Evolutionary conservation across 495 filamentous ascomycete genomes (phyloP).

Genomic region (Penicillium diatomitis): DNA sequence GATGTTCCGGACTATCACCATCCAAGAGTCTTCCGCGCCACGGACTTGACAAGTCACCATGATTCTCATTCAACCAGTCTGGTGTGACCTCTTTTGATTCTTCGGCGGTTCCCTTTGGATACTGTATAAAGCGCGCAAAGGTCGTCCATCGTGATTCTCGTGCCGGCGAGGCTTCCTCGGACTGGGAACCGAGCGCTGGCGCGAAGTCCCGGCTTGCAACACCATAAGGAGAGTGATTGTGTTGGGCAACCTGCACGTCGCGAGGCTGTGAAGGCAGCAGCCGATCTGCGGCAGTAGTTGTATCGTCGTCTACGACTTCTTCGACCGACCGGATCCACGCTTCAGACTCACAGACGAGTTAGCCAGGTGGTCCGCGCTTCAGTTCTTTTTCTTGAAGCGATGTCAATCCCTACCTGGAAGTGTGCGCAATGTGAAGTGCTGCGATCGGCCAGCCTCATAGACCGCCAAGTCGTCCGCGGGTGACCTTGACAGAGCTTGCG

Average conservation of each 20-base stretch:
- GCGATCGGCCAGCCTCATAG: slow-evolving; percentile 7
- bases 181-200: slow-evolving; percentile 1
- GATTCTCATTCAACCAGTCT: slow-evolving; percentile 51
- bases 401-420: slow-evolving; percentile 20
- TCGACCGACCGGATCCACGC: slow-evolving; percentile 35
- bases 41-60: slow-evolving; percentile 46
- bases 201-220: slow-evolving; percentile 16
- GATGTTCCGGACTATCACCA: slow-evolving; percentile 40
- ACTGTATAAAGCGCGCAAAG: slow-evolving; percentile 47
- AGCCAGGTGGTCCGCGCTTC: neutral
- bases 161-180: slow-evolving; percentile 6
- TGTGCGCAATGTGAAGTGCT: slow-evolving; percentile 15
- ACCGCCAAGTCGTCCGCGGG: slow-evolving; percentile 10
- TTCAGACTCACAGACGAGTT: slow-evolving; percentile 7
- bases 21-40: slow-evolving; percentile 41
- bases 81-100: slow-evolving; percentile 44
- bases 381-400: too few species aligned
- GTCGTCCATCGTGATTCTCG: slow-evolving; percentile 52
- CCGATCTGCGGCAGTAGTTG: slow-evolving; percentile 22
- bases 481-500: slow-evolving; percentile 12
- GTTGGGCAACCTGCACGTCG: slow-evolving; percentile 47
- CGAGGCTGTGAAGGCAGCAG: slow-evolving; percentile 38
- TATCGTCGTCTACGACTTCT: slow-evolving; percentile 15
- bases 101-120: slow-evolving; percentile 36
- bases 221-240: slow-evolving; percentile 46